Evolutionary conservation across 139 green algal genomes (phyloP).

Genomic region (Diplosphaera chodatii): DNA sequence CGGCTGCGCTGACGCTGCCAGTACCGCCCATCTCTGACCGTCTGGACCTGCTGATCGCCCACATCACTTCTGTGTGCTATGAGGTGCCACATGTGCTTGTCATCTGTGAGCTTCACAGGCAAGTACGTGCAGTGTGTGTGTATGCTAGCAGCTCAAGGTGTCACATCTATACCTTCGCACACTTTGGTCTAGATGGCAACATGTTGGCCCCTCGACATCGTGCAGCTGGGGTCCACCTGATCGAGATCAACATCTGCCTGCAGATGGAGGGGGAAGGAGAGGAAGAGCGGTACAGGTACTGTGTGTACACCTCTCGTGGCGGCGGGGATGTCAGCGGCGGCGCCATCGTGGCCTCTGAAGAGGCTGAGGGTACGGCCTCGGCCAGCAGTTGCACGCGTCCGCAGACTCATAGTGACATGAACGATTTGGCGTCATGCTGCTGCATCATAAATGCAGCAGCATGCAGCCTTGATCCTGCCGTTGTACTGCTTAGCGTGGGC

Average conservation of each 20-base stretch:
- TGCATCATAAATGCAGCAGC: no score
- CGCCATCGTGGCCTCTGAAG: slow-evolving; percentile 13
- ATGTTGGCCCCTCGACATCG: no score
- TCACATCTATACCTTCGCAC: no score
- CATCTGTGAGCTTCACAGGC: no score
- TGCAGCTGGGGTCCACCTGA: no score
- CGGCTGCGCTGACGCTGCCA: slow-evolving; percentile 45
- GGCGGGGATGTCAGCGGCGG: slow-evolving; percentile 13
- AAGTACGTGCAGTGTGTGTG: no score
- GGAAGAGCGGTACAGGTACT: neutral
- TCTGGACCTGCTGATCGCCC: slow-evolving; percentile 26
- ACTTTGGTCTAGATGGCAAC: no score
- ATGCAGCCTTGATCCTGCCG: no score
- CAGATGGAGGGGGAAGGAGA: slow-evolving; percentile 7
- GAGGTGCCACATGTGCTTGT: slow-evolving; percentile 32
- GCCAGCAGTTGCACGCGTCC: slow-evolving; percentile 3
- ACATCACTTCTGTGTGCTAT: slow-evolving; percentile 46
- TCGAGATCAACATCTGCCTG: no score
- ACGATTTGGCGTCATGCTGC: no score
- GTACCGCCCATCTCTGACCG: slow-evolving; percentile 25
- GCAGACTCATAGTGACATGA: neutral
- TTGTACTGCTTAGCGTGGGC: no score
- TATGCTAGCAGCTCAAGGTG: no score
- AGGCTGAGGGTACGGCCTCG: slow-evolving; percentile 14
- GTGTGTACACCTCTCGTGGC: neutral